Evolutionary conservation across 768 basidiomycete species (phyloP).

Genomic region (Suillus tomentosus): DNA sequence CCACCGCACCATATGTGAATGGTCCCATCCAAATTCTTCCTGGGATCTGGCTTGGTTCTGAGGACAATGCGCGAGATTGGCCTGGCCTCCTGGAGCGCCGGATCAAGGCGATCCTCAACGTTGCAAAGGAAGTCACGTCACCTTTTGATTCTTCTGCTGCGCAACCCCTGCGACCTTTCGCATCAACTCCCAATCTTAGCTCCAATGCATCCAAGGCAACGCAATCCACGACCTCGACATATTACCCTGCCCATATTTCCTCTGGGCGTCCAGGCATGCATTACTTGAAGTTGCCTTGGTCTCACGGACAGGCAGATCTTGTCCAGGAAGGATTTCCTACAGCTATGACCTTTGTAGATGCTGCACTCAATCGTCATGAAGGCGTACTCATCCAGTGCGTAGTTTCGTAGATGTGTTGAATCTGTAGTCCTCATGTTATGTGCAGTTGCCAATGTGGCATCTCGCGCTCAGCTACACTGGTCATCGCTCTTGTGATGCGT

Average conservation of each 20-base stretch:
- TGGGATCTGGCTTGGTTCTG: constrained; percentile 86
- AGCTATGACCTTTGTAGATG: constrained; percentile 83
- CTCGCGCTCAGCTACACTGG: constrained; percentile 86
- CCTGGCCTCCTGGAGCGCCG: constrained; percentile 64
- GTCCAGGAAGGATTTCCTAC: constrained; percentile 75
- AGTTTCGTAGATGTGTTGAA: constrained; percentile 18
- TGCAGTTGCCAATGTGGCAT: constrained; percentile 91
- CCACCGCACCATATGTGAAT: constrained; percentile 69
- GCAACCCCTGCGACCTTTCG: constrained; percentile 58
- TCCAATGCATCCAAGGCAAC: constrained; percentile 24
- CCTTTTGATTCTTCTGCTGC: constrained; percentile 56
- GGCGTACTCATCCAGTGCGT: constrained; percentile 86
- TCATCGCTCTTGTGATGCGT: constrained; percentile 92
- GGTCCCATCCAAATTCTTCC: constrained; percentile 87
- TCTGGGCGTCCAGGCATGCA: constrained; percentile 78
- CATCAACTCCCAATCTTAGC: constrained; percentile 69
- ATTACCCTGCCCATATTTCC: constrained; percentile 65
- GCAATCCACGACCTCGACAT: constrained; percentile 48
- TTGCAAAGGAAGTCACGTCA: constrained; percentile 88
- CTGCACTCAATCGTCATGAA: constrained; percentile 71
- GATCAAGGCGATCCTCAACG: constrained; percentile 84
- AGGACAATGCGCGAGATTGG: constrained; percentile 90
- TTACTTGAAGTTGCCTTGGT: constrained; percentile 91
- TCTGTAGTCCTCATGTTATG: constrained; percentile 19
- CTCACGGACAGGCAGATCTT: constrained; percentile 90